Percentiles rank a stretch among this genome's conserved stretches.
phyloP scores from a whole-genome alignment of 2,329 filamentous ascomycete species.

The Aureobasidium sp. region DNA sequence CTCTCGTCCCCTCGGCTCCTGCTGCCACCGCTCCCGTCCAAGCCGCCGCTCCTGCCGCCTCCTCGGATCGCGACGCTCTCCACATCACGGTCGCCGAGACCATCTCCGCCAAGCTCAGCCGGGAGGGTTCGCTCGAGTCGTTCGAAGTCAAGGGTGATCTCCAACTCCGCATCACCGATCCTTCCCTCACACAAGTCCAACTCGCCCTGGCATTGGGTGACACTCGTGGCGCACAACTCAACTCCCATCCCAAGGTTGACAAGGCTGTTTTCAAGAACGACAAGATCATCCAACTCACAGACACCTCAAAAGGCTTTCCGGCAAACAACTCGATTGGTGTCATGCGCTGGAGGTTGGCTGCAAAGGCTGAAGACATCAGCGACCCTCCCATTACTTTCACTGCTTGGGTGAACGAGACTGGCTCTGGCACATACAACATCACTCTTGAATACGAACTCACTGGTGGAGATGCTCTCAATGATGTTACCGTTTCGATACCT shows the following conservation, averaged over 20 bases:
- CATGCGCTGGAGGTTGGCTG: constrained; percentile 80
- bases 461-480: constrained; percentile 65
- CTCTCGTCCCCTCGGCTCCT: constrained; percentile 53
- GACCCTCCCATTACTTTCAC: constrained; percentile 91
- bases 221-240: constrained; percentile 80
- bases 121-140: constrained; percentile 78
- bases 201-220: constrained; percentile 68
- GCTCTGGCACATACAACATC: constrained; percentile 71
- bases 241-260: constrained; percentile 94
- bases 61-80: constrained; percentile 62
- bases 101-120: constrained; percentile 81
- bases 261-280: constrained; percentile 73
- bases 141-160: constrained; percentile 88
- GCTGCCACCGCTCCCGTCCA: constrained; percentile 41
- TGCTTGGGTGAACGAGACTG: constrained; percentile 90
- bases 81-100: constrained; percentile 81
- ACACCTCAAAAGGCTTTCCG: constrained; percentile 79
- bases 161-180: constrained; percentile 80
- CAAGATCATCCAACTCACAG: constrained; percentile 83
- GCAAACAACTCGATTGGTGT: constrained; percentile 90
- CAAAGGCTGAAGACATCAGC: constrained; percentile 68
- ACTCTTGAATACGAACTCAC: constrained; percentile 95
- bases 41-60: constrained; percentile 43
- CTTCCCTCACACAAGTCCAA: constrained; percentile 83
- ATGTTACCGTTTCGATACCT: constrained; percentile 82